Conservation (phyloP, 352 stramenopile species). For the Phytophthora pini region DNA sequence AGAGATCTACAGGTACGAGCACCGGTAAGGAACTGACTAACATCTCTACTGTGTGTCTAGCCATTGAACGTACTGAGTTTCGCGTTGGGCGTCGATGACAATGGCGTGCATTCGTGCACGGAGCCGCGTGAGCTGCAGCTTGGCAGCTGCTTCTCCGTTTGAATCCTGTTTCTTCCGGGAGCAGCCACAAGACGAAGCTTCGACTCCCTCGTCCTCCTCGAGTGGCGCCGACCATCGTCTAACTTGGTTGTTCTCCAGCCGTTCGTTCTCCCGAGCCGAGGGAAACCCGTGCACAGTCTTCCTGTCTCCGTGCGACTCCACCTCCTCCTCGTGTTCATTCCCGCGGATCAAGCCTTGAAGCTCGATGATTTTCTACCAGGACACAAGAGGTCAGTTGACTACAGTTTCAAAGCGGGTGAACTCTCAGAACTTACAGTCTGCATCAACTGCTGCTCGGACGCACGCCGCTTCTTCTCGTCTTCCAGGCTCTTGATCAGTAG, state of each 20-base stretch:
- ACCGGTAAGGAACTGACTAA: constrained; percentile 21
- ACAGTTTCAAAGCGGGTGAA: constrained; percentile 3
- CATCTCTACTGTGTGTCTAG: neutral
- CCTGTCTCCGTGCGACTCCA: constrained; percentile 6
- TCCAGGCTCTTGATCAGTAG: constrained; percentile 66
- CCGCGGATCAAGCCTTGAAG: constrained; percentile 67
- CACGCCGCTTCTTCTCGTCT: constrained; percentile 71
- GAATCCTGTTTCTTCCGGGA: constrained; percentile 30
- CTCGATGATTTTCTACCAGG: constrained; percentile 73
- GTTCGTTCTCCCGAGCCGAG: constrained; percentile 26
- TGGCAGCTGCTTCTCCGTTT: constrained; percentile 34
- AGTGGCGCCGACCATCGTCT: constrained; percentile 28
- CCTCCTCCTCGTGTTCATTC: constrained; percentile 51
- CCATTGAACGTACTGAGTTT: constrained; percentile 45
- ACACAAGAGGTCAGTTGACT: constrained; percentile 2
- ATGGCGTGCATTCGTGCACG: constrained; percentile 63
- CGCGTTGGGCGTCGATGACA: constrained; percentile 50
- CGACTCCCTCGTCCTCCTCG: constrained; percentile 18
- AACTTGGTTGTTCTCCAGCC: constrained; percentile 30
- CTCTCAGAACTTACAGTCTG: constrained; percentile 46
- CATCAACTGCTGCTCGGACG: constrained; percentile 71
- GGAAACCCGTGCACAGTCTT: constrained; percentile 9
- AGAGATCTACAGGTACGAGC: constrained; percentile 36
- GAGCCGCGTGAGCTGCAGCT: constrained; percentile 53
- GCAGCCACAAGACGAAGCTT: constrained; percentile 18